These are phyloP conservation scores for Termitomyces sp. DNA, from an alignment of 768 basidiomycete genomes.

Conservation along the genomic window DNA sequence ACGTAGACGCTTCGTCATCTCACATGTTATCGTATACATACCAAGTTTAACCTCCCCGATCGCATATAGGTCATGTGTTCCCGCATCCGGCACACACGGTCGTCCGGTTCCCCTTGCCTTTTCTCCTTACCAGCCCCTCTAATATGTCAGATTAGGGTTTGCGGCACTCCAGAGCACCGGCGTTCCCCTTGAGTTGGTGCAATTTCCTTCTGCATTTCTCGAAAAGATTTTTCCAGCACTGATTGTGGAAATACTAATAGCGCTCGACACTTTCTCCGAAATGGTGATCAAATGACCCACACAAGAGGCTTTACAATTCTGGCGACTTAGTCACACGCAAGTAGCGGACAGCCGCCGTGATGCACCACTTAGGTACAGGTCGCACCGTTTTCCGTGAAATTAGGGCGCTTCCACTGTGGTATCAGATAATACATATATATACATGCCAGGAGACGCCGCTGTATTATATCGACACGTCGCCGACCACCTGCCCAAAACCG, in stretches of 20 bases:
- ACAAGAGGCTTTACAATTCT: background rate
- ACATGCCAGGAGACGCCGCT: background rate
- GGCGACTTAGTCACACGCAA: slow-evolving; percentile 1
- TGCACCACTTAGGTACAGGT: background rate
- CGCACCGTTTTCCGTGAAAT: background rate
- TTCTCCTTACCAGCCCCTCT: background rate
- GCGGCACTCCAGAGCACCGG: background rate
- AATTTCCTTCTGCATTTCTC: background rate
- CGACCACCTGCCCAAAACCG: background rate
- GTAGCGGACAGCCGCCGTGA: background rate
- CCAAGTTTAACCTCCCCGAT: slow-evolving; percentile 11
- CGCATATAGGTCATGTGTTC: slow-evolving; percentile 16
- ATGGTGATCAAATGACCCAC: slow-evolving; percentile 14
- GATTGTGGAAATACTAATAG: background rate
- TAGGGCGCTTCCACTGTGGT: background rate
- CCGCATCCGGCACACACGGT: slow-evolving; percentile 5
- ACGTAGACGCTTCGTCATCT: background rate
- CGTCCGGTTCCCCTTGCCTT: background rate
- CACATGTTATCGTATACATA: slow-evolving; percentile 14
- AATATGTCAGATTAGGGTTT: background rate
- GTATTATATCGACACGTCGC: background rate
- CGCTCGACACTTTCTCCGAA: slow-evolving; percentile 12
- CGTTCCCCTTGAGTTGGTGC: background rate
- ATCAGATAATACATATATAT: background rate
- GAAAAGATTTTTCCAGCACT: background rate